These are phyloP conservation scores for Colletotrichum cereale DNA, from an alignment of 2,329 filamentous ascomycete species.

Conservation along the genomic window DNA sequence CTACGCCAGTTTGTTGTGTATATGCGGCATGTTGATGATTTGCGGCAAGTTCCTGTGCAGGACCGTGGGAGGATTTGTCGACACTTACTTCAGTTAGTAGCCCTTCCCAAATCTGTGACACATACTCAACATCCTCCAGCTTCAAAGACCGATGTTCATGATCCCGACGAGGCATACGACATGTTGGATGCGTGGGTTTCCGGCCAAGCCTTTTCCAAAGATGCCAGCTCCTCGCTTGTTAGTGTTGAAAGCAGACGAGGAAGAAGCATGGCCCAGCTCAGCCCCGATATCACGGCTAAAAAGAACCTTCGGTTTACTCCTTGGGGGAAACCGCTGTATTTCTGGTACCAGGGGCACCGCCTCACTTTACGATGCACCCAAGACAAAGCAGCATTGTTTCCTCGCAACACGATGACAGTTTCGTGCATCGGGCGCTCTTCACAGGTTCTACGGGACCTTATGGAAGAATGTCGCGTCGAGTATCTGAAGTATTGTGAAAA, in stretches of 20 bases:
- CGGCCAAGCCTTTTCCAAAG: neutral
- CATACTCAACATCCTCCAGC: neutral
- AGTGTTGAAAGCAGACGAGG: conserved; percentile 2
- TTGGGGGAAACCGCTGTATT: neutral
- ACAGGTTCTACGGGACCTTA: conserved; percentile 45
- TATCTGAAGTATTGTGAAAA: conserved; percentile 48
- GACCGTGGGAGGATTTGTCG: conserved; percentile 46
- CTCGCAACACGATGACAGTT: conserved; percentile 28
- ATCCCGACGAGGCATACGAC: conserved; percentile 2
- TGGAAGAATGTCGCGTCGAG: conserved; percentile 46
- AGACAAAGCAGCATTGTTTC: neutral
- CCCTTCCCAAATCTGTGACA: neutral
- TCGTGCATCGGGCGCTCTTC: conserved; percentile 44
- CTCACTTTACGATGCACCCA: neutral
- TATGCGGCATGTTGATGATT: conserved; percentile 43
- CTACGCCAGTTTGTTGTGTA: conserved; percentile 30
- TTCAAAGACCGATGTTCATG: neutral
- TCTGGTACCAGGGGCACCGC: neutral
- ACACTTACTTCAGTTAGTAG: conserved; percentile 18
- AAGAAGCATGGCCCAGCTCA: neutral
- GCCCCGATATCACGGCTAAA: neutral
- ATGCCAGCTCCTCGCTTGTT: neutral
- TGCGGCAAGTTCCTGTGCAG: conserved; percentile 45
- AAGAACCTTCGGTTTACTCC: neutral
- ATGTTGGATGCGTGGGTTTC: neutral